Conservation (phyloP, 768 basidiomycete genomes). For the Leccinum arenicola region DNA sequence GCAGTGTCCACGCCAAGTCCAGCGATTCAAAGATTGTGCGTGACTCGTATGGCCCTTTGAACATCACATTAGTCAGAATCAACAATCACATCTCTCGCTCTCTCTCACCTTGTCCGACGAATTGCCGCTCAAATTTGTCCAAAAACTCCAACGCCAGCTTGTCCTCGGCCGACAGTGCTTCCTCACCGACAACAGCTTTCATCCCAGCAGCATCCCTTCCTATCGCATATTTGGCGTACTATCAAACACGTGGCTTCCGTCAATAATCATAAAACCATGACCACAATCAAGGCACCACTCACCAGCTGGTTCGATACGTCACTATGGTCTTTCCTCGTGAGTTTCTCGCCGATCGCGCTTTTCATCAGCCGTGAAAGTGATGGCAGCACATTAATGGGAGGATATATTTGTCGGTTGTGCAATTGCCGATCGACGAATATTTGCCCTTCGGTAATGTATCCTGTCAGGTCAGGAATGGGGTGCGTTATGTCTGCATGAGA, state of each 20-base stretch:
- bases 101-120: constrained; percentile 87
- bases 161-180: constrained; percentile 92
- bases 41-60: constrained; percentile 85
- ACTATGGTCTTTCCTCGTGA: constrained; percentile 97
- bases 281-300: constrained; percentile 36
- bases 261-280: constrained; percentile 12
- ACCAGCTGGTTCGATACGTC: constrained; percentile 99
- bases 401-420: constrained; percentile 96
- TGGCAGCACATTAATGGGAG: constrained; percentile 98
- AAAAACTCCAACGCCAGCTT: constrained; percentile 97
- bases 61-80: not conserved
- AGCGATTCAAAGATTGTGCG: constrained; percentile 96
- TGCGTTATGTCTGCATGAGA: constrained; percentile 89
- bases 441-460: constrained; percentile 99
- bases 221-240: constrained; percentile 99
- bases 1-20: constrained; percentile 93
- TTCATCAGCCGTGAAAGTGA: constrained; percentile 99
- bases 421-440: constrained; percentile 98
- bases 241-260: constrained; percentile 33
- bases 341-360: constrained; percentile 96
- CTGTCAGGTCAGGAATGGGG: constrained; percentile 98
- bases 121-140: constrained; percentile 96
- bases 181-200: constrained; percentile 99
- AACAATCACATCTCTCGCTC: constrained; percentile 13
- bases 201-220: constrained; percentile 96